phyloP scores from a whole-genome alignment of 805 yeast species.

The Wickerhamomyces subpelliculosus region DNA sequence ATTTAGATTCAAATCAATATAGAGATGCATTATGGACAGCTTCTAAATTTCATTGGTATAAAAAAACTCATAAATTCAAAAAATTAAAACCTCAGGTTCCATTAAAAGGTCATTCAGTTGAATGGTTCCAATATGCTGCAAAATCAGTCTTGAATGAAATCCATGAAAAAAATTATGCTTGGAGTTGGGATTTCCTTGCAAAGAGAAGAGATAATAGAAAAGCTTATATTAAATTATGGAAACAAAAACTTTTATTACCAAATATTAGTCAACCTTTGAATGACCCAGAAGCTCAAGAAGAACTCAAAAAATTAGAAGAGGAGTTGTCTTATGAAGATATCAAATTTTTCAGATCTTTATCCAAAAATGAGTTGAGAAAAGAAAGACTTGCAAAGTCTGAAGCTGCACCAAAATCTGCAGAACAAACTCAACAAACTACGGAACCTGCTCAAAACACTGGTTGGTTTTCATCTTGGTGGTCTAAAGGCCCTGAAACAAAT shows the following conservation, averaged over 20 bases:
- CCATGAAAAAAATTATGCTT: constrained; percentile 68
- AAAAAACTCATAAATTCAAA: constrained; percentile 69
- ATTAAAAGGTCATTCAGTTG: constrained; percentile 53
- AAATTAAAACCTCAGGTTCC: constrained; percentile 55
- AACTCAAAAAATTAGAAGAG: constrained; percentile 48
- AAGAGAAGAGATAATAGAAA: constrained; percentile 67
- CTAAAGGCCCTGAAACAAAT: constrained; percentile 22
- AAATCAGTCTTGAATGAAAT: constrained; percentile 71
- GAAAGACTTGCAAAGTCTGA: constrained; percentile 32
- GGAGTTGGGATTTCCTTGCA: constrained; percentile 85
- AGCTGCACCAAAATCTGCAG: constrained; percentile 6
- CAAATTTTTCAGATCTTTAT: constrained; percentile 75
- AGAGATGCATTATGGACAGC: constrained; percentile 74
- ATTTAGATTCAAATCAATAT: constrained; percentile 79
- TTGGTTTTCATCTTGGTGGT: constrained; percentile 68
- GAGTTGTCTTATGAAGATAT: constrained; percentile 70
- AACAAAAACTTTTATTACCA: constrained; percentile 37
- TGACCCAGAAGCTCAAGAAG: constrained; percentile 30
- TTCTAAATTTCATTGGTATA: constrained; percentile 72
- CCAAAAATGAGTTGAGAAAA: constrained; percentile 58
- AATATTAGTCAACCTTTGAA: constrained; percentile 23
- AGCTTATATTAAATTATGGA: constrained; percentile 64
- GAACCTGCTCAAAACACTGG: constrained; percentile 28
- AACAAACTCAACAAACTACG: constrained; percentile 9
- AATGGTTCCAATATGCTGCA: constrained; percentile 82